These are phyloP conservation scores for Lipomyces yamanashiensis DNA, from an alignment of 805 yeast species.

Conservation along the genomic window DNA sequence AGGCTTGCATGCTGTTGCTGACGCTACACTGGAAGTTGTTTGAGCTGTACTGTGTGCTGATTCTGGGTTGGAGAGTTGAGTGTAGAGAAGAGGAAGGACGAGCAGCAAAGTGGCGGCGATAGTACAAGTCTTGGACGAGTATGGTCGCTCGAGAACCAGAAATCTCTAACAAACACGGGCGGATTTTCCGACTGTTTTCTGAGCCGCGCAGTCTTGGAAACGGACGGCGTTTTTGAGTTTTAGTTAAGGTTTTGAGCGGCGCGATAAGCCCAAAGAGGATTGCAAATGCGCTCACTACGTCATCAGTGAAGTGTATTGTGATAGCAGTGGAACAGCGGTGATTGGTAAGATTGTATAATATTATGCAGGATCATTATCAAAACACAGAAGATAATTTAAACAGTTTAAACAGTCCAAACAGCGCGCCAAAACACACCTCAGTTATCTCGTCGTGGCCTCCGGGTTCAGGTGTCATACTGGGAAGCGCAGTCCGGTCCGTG, in stretches of 20 bases:
- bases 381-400: no score
- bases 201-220: background rate
- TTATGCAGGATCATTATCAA: background rate
- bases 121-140: background rate
- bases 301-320: no score
- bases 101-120: background rate
- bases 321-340: background rate
- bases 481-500: background rate
- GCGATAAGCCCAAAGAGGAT: conserved; percentile 20
- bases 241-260: no score
- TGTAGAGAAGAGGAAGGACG: background rate
- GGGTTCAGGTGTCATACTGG: background rate
- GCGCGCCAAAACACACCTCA: no score
- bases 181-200: background rate
- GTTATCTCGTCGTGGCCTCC: background rate
- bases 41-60: background rate
- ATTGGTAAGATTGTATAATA: background rate
- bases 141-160: no score
- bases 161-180: background rate
- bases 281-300: conserved; percentile 1
- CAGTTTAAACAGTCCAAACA: no score
- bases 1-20: background rate
- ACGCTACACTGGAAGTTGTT: background rate
- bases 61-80: background rate
- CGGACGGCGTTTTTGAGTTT: conserved; percentile 13